A percentile compares a stretch with the other conserved stretches of the same genome.
These are phyloP conservation scores for Trametes polyzona DNA, from an alignment of 1,284 basidiomycete species.

Conservation along the genomic window DNA sequence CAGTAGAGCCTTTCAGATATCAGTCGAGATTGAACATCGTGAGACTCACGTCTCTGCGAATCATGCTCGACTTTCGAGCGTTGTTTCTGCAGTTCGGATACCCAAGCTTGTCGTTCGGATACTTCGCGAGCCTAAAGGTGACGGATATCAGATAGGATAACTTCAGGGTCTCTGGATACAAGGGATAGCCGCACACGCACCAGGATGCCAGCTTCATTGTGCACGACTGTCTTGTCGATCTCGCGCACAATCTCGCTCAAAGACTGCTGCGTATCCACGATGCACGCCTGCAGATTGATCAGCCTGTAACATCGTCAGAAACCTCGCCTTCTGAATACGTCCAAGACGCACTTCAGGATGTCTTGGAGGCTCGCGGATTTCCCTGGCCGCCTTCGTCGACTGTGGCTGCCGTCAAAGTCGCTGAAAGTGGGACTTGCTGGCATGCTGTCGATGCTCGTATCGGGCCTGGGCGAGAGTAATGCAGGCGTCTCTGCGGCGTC, in stretches of 20 bases:
- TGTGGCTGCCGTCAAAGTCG: slow-evolving; percentile 16
- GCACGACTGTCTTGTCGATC: slow-evolving; percentile 61
- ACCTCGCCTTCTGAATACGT: not conserved
- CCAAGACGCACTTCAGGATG: slow-evolving; percentile 60
- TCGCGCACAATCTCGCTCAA: slow-evolving; percentile 56
- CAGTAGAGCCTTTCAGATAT: not conserved
- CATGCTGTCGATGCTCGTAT: slow-evolving; percentile 7
- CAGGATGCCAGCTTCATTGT: slow-evolving; percentile 23
- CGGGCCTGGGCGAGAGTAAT: slow-evolving; percentile 13
- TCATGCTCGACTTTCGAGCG: slow-evolving; percentile 44
- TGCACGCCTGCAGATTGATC: slow-evolving; percentile 68
- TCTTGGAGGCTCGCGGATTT: slow-evolving; percentile 67
- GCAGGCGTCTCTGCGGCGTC: slow-evolving; percentile 22
- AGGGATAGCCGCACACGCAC: too few relatives aligned
- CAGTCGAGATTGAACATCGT: slow-evolving; percentile 29
- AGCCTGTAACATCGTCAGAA: slow-evolving; percentile 50
- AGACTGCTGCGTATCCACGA: slow-evolving; percentile 68
- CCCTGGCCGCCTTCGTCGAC: slow-evolving; percentile 32
- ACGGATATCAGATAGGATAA: too few relatives aligned
- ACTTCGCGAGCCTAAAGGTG: slow-evolving; percentile 64
- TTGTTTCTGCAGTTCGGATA: slow-evolving; percentile 51
- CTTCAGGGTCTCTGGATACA: too few relatives aligned
- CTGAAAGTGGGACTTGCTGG: slow-evolving; percentile 15
- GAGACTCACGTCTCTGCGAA: slow-evolving; percentile 47
- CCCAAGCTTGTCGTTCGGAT: slow-evolving; percentile 58